Evolutionary conservation across 306 rosid species (phyloP).

Genomic region (Inga leiocalycina): DNA sequence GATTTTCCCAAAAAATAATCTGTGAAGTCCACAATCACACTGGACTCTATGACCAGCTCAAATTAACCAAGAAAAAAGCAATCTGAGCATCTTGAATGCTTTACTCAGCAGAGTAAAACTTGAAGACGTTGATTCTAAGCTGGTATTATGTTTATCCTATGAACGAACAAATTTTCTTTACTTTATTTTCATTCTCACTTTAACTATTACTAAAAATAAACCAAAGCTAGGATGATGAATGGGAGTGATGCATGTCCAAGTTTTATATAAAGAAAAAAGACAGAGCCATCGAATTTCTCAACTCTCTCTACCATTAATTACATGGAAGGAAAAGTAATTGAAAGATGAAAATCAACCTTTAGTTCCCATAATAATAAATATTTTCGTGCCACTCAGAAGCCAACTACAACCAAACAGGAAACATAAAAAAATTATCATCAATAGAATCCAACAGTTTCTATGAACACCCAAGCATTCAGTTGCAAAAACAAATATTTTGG

Average conservation of each 20-base stretch:
- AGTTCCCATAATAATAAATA: constrained; percentile 11
- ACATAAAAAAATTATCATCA: not conserved
- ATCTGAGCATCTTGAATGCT: constrained; percentile 18
- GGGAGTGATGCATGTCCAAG: not conserved
- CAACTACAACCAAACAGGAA: constrained; percentile 5
- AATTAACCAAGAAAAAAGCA: constrained; percentile 30
- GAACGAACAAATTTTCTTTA: not conserved
- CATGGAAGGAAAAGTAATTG: not conserved
- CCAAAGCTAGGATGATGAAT: not conserved
- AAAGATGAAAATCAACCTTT: constrained; percentile 9
- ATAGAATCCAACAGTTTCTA: constrained; percentile 6
- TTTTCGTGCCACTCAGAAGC: not conserved
- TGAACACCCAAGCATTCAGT: not conserved
- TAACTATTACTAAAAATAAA: not conserved
- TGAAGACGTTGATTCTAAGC: not conserved
- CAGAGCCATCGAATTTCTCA: not conserved
- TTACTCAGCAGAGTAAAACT: not conserved
- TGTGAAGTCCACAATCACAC: too few relatives aligned
- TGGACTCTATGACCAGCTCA: not conserved
- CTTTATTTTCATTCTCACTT: not conserved
- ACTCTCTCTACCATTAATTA: not conserved
- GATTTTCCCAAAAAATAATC: too few relatives aligned
- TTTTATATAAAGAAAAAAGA: not conserved
- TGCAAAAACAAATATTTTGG: not conserved
- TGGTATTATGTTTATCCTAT: constrained; percentile 8